Evolutionary conservation across 768 basidiomycete genomes (phyloP), one percentile per base, ranked within the genome.

Genomic region (Kwoniella bestiolae): DNA sequence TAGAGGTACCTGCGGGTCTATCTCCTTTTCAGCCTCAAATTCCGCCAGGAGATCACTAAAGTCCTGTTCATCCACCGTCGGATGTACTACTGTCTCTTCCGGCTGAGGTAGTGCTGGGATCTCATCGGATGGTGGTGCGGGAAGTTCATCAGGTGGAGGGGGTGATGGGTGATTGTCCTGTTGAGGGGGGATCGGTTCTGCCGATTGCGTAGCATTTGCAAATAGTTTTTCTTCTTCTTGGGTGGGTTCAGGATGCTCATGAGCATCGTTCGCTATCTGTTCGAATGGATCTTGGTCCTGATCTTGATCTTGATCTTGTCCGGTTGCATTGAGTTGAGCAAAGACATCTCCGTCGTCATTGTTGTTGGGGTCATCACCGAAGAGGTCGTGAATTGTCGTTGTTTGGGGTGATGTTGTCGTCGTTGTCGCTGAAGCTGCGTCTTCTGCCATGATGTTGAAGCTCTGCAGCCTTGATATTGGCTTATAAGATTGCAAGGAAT

Each of bases 31-130:
- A 9, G 53, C 73, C 46, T 71, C 71, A 53, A 75, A 75, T 28
- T 75, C 74, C 9, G 69, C 71, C 32, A 75, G 51, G n/a, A 75
- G 60, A 60, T 67, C 67, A 34, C 62, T 69, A 31, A 70, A 75
- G 38, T 72, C 68, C 57, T 66, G 70, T 16, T 68, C 65, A 3
- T 38, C 55, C 1, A 28, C 16, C 29, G 16, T 1, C 29, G 57
- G 26, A 5, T 44, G 21, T 35, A n/a, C 28, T 47, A 26, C 14
- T 2, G 57, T 3, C 21, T 44, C 57, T 34, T 46, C 44, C 7
- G 14, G 8, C 11, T 59, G 14, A 3, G 60, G 50, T 46, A 26
- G 0, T 25, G 51, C 23, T 53, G 29, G 52, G 14, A 28, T 21
- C 38, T 46, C 25, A n/a, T 63, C 53, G 28, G 62, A 46, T 31